These are phyloP conservation scores for Glarea lozoyensis DNA, from an alignment of 495 filamentous ascomycete genomes.

Conservation along the genomic window DNA sequence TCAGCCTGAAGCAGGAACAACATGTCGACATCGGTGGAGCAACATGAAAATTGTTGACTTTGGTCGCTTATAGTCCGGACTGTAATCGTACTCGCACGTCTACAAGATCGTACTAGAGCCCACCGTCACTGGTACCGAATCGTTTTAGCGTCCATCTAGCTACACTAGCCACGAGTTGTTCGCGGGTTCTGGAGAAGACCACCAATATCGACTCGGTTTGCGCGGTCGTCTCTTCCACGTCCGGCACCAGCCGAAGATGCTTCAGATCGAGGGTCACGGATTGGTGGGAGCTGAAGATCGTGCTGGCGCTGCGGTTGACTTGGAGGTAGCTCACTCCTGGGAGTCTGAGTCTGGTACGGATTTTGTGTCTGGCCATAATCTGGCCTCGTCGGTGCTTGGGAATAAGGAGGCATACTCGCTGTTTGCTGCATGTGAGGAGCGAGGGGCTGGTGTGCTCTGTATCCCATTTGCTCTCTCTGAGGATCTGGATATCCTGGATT, in stretches of 20 bases:
- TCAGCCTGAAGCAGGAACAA: no score
- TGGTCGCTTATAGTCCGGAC: no score
- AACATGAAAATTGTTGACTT: no score
- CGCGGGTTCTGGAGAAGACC: conserved; percentile 39
- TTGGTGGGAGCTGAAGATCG: conserved; percentile 43
- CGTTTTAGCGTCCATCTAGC: not conserved
- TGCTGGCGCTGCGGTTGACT: conserved; percentile 26
- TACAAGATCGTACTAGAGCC: not conserved
- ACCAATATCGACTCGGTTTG: conserved; percentile 42
- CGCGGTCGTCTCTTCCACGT: conserved; percentile 35
- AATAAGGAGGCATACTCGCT: conserved; percentile 9
- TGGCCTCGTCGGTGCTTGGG: conserved; percentile 11
- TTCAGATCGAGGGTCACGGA: conserved; percentile 32
- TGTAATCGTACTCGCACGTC: no score
- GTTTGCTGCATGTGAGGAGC: conserved; percentile 4
- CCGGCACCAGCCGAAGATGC: conserved; percentile 24
- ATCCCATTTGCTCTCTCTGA: conserved; percentile 10
- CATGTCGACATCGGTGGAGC: no score
- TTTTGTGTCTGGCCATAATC: conserved; percentile 30
- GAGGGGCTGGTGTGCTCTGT: conserved; percentile 9
- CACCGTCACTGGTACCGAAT: not conserved
- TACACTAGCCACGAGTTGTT: conserved; percentile 5
- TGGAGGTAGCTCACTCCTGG: conserved; percentile 34
- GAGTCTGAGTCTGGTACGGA: conserved; percentile 35
- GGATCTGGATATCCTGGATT: conserved; percentile 9